Evolutionary conservation across 164 flowering plant species (phyloP).

Genomic region (Cinnamomum chago): DNA sequence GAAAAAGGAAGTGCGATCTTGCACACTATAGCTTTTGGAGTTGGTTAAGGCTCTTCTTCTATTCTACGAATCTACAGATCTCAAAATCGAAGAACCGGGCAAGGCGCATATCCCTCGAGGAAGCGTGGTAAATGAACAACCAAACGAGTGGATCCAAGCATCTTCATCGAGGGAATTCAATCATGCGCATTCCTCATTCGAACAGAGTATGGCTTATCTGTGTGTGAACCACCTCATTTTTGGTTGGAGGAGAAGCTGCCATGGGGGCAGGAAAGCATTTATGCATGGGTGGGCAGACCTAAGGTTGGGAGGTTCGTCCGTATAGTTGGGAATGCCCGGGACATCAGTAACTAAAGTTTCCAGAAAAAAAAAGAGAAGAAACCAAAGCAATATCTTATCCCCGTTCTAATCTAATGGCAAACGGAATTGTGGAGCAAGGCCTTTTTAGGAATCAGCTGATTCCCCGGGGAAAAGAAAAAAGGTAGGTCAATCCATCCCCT

Average conservation of each 20-base stretch:
- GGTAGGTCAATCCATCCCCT: neutral
- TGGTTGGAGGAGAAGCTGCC: neutral
- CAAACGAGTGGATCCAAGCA: too few relatives aligned
- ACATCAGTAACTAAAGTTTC: neutral
- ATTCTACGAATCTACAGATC: neutral
- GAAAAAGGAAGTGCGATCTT: neutral
- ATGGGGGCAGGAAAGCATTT: neutral
- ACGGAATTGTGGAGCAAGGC: neutral
- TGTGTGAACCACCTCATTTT: neutral
- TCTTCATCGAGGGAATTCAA: neutral
- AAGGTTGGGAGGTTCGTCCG: neutral
- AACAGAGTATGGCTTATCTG: neutral
- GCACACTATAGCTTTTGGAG: neutral
- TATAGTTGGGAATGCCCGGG: neutral
- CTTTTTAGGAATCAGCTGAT: neutral
- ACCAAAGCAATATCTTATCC: neutral
- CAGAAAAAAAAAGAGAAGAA: too few relatives aligned
- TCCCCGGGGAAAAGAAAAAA: neutral
- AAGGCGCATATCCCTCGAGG: too few relatives aligned
- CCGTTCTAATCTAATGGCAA: neutral
- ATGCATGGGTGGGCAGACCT: neutral
- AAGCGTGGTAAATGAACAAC: too few relatives aligned
- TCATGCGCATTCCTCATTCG: neutral
- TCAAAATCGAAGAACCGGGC: neutral
- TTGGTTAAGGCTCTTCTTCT: neutral